Percentiles rank a stretch among this genome's conserved stretches.
Conservation (phyloP, 495 filamentous ascomycete genomes). For the Penicillium maclennaniae region DNA sequence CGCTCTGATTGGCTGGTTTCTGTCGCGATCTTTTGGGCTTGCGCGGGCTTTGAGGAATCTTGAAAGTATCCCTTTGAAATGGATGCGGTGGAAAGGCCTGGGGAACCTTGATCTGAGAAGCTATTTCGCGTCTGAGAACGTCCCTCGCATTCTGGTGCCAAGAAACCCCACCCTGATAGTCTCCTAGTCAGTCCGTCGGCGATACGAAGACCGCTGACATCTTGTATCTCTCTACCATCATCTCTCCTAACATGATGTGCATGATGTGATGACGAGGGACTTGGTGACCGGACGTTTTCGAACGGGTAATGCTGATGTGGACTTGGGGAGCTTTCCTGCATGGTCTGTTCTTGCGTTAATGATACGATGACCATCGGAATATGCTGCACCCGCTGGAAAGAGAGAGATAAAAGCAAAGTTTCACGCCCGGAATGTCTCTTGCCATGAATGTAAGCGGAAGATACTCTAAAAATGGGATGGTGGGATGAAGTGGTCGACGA, state of each 20-base stretch:
- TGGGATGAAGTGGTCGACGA: neutral
- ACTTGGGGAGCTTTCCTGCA: neutral
- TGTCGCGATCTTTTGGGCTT: neutral
- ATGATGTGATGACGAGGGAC: neutral
- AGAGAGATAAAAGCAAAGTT: neutral
- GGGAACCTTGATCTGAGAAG: neutral
- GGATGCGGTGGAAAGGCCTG: neutral
- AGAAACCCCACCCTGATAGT: conserved; percentile 2
- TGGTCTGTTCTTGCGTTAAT: neutral
- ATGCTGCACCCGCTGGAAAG: neutral
- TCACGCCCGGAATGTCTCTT: too few relatives aligned
- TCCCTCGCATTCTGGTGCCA: conserved; percentile 2
- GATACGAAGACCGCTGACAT: neutral
- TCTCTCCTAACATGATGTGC: conserved; percentile 1
- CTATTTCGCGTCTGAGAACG: neutral
- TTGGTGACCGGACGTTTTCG: conserved; percentile 1
- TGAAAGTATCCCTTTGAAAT: neutral
- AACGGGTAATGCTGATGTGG: conserved; percentile 1
- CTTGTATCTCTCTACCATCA: neutral
- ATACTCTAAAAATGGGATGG: neutral
- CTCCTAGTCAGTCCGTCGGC: neutral
- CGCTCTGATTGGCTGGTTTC: neutral
- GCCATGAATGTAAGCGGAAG: too few relatives aligned
- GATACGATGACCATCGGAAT: neutral
- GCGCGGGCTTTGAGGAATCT: neutral